A percentile compares a stretch with the other conserved stretches of the same genome.
Evolutionary conservation across 2,329 filamentous ascomycete genomes (phyloP).

Genomic region (Trichoderma afroharzianum): DNA sequence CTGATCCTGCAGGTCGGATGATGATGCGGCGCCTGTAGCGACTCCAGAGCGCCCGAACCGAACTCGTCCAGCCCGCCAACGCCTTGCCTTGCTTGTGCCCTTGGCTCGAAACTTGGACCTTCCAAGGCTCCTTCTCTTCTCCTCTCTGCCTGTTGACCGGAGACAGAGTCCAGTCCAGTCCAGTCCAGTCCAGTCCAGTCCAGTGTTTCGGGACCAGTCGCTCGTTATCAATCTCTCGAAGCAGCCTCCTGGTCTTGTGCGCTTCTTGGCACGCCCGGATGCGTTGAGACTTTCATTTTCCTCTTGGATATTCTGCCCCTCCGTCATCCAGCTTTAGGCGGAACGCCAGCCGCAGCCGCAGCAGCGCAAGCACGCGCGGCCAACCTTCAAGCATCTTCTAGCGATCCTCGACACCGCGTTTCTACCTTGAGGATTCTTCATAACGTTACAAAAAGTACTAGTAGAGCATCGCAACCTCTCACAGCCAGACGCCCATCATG

Average conservation of each 20-base stretch:
- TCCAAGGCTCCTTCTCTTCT: not conserved
- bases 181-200: not conserved
- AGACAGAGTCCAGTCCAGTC: not conserved
- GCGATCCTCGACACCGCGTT: not conserved
- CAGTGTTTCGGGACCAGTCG: not conserved
- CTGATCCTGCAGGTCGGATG: not conserved
- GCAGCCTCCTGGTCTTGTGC: not conserved
- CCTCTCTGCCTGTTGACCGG: not conserved
- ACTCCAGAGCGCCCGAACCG: not conserved
- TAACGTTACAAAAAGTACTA: not conserved
- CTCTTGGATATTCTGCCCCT: constrained; percentile 15
- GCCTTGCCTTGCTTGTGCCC: not conserved
- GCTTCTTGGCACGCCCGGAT: constrained; percentile 6
- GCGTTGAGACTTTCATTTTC: not conserved
- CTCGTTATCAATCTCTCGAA: constrained; percentile 4
- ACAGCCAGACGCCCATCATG: constrained; percentile 19
- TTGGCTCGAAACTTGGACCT: not conserved
- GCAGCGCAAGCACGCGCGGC: constrained; percentile 5
- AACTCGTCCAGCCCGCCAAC: not conserved
- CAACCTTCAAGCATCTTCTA: not conserved
- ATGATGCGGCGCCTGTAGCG: constrained; percentile 5
- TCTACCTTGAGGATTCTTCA: not conserved
- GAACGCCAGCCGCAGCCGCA: not conserved
- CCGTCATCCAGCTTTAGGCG: constrained; percentile 1
- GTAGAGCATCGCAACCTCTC: not conserved